Conservation (phyloP, 108 stramenopile species). For the Nannochloropsis gaditana region DNA sequence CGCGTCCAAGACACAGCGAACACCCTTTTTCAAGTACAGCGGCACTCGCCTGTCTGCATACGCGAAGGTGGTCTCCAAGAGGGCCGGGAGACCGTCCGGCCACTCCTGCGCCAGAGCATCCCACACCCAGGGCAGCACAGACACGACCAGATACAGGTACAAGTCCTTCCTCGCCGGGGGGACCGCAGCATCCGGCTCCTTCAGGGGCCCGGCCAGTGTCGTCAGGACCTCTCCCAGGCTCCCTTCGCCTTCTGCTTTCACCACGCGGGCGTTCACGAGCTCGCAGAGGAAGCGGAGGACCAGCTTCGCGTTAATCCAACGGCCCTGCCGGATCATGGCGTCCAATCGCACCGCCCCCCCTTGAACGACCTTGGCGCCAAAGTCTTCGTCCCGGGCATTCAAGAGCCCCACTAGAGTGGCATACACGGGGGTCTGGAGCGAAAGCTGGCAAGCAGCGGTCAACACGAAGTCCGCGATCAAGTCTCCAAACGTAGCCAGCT, state of each 20-base stretch:
- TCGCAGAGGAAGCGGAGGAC: neutral
- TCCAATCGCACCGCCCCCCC: neutral
- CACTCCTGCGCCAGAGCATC: slow-evolving; percentile 16
- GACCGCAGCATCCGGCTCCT: neutral
- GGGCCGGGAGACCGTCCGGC: neutral
- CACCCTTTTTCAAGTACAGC: neutral
- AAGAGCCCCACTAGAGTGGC: slow-evolving; percentile 6
- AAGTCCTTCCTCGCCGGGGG: neutral
- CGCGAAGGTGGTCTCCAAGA: neutral
- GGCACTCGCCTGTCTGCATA: neutral
- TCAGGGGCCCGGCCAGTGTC: neutral
- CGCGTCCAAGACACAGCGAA: neutral
- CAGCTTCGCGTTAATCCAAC: neutral
- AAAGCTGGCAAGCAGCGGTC: neutral
- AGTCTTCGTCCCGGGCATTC: neutral
- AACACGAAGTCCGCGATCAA: neutral
- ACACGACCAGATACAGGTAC: slow-evolving; percentile 8
- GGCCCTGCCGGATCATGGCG: slow-evolving; percentile 8
- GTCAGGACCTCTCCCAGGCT: neutral
- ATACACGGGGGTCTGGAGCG: slow-evolving; percentile 1
- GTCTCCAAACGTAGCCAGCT: neutral
- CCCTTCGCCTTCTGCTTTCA: neutral
- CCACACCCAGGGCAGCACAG: slow-evolving; percentile 11
- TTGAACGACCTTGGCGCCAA: neutral
- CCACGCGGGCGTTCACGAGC: neutral